Base-by-base conservation (phyloP, 257 asterid species). In the Solanum raphanifolium region DNA sequence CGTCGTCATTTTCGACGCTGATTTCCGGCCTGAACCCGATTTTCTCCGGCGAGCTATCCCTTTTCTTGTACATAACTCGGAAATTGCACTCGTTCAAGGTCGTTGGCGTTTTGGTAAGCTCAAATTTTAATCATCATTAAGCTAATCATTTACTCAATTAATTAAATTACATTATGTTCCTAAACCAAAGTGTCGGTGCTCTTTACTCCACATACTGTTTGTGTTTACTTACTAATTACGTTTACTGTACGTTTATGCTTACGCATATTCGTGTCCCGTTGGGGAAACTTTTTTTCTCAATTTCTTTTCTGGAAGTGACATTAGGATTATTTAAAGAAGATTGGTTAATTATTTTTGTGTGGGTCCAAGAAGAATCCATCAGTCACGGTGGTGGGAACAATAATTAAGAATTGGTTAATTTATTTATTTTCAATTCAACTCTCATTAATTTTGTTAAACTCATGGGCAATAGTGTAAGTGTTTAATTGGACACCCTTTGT, bases 91-190 rank as follows among this genome's bases (percentile, higher is more conserved):
- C 12, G 98, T 95, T 4, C 99, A 97, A 90, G 94, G 94, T 39
- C 98, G 99, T 27, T 97, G 99, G 99, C 96, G 98, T 58, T 97
- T 97, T 34, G 99, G 99, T 97, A 91, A 88, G 94, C 68, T 25
- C 78, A 3, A 39, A 11, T 4, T 13, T 62, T 31, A 79, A 74
- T 5, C 25, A 39, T 79, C 2, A 10, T 35, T 41, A 68, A 48
- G 46, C 46, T 32, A 83, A 41, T 82, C 62, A 46, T 66, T 62
- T 10, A 13, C n/a, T 39, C 66, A 68, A 9, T 31, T 76, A 36
- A 2, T 41, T 69, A 10, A 55, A 68, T 35, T n/a, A 36, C 87
- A 60, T 9, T 23, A 82, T 16, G 76, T 36, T 39, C 3, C 12
- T 60, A 32, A 34, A n/a, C 38, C 2, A 7, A 83, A 88, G 94